Conservation (phyloP, 805 yeast species). For the Candida hungchunana region DNA sequence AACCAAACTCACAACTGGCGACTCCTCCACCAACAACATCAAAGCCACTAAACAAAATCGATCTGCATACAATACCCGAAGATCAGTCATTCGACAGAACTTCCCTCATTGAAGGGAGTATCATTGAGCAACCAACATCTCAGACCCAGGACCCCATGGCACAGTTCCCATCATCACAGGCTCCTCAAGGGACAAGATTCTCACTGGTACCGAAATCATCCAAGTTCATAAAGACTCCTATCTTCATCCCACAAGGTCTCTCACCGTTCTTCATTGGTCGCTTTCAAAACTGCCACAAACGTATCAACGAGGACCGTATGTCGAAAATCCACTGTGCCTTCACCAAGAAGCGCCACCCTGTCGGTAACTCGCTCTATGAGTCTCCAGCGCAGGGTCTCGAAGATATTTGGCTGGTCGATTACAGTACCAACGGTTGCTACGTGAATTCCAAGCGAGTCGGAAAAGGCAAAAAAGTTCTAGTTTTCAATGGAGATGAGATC, state of each 20-base stretch:
- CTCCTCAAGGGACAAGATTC: slow-evolving; percentile 60
- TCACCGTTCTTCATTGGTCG: slow-evolving; percentile 75
- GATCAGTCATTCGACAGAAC: slow-evolving; percentile 22
- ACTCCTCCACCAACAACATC: too few species aligned
- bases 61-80: slow-evolving; percentile 7
- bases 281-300: slow-evolving; percentile 53
- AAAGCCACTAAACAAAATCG: slow-evolving; percentile 1
- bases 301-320: slow-evolving; percentile 66
- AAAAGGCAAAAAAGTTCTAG: slow-evolving; percentile 54
- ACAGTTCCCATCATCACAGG: slow-evolving; percentile 5
- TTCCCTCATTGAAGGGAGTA: slow-evolving; percentile 14
- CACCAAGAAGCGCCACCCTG: slow-evolving; percentile 57
- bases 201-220: slow-evolving; percentile 48
- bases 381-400: slow-evolving; percentile 72
- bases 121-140: not conserved
- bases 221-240: slow-evolving; percentile 42
- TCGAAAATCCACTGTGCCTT: slow-evolving; percentile 83
- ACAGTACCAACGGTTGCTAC: slow-evolving; percentile 74
- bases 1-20: slow-evolving; percentile 1
- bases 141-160: not conserved
- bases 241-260: slow-evolving; percentile 62
- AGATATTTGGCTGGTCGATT: slow-evolving; percentile 77
- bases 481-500: slow-evolving; percentile 63
- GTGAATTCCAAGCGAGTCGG: slow-evolving; percentile 59
- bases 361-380: slow-evolving; percentile 52